Evolutionary conservation across 768 basidiomycete genomes (phyloP).

Genomic region (Mycena capillaripes): DNA sequence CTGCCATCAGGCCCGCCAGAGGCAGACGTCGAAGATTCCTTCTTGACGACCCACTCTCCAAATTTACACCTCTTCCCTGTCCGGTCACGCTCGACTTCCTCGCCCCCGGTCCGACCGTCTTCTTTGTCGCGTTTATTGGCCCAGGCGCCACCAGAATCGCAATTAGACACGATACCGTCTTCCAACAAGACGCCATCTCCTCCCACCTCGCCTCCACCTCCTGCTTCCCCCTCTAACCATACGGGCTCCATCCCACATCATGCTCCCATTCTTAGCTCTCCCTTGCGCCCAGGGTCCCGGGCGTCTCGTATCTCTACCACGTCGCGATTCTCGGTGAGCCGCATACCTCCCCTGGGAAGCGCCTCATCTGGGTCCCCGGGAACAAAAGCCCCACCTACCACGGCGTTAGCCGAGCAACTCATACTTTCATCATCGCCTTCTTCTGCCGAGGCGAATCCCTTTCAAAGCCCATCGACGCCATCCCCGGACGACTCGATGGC

Average conservation of each 20-base stretch:
- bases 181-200: constrained; percentile 50
- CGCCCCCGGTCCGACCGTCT: constrained; percentile 80
- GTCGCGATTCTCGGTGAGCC: constrained; percentile 76
- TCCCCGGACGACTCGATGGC: constrained; percentile 74
- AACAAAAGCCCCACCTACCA: constrained; percentile 76
- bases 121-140: constrained; percentile 85
- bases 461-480: constrained; percentile 59
- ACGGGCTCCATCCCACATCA: constrained; percentile 54
- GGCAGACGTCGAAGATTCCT: constrained; percentile 81
- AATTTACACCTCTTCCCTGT: constrained; percentile 77
- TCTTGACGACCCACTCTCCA: constrained; percentile 74
- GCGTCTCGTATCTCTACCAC: constrained; percentile 78
- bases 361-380: constrained; percentile 56
- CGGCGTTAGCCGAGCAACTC: constrained; percentile 72
- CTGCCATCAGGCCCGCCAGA: constrained; percentile 72
- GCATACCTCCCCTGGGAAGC: constrained; percentile 71
- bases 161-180: constrained; percentile 43
- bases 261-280: constrained; percentile 59
- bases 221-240: constrained; percentile 53
- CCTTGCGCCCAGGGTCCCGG: constrained; percentile 80
- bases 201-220: constrained; percentile 52
- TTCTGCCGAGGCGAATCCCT: constrained; percentile 56
- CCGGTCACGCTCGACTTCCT: constrained; percentile 75
- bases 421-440: constrained; percentile 60
- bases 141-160: constrained; percentile 70